Evolutionary conservation across 257 asterid genomes (phyloP).

Genomic region (Penstemon newberryi): DNA sequence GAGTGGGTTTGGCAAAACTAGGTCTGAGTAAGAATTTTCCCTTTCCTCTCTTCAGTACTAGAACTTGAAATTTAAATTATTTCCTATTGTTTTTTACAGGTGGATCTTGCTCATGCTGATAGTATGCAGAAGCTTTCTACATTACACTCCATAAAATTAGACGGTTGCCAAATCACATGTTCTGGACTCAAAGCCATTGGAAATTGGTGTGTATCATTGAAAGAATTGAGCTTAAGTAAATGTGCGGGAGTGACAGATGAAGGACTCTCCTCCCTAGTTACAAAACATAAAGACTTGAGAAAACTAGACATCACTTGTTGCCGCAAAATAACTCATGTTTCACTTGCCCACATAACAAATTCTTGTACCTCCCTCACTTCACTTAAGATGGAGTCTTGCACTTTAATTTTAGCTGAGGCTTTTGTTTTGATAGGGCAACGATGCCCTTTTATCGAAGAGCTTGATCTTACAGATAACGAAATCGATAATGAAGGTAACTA

Average conservation of each 20-base stretch:
- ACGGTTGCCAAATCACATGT: slow-evolving; percentile 81
- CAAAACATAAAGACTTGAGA: slow-evolving; percentile 60
- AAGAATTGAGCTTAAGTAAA: slow-evolving; percentile 77
- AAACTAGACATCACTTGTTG: slow-evolving; percentile 90
- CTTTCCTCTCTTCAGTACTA: not conserved
- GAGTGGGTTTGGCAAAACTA: too few species aligned
- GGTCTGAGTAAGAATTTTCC: not conserved
- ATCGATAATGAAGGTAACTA: slow-evolving; percentile 76
- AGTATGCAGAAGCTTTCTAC: slow-evolving; percentile 69
- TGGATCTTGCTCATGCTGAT: slow-evolving; percentile 72
- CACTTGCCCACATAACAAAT: slow-evolving; percentile 64
- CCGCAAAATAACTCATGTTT: slow-evolving; percentile 63
- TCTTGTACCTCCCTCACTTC: slow-evolving; percentile 70
- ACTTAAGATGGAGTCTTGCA: slow-evolving; percentile 87
- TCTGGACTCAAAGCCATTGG: slow-evolving; percentile 82
- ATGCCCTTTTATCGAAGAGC: slow-evolving; percentile 77
- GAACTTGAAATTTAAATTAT: slow-evolving; percentile 11
- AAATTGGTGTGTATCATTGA: slow-evolving; percentile 62
- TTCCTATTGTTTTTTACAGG: slow-evolving; percentile 44
- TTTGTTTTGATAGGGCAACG: slow-evolving; percentile 74
- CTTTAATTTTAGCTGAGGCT: slow-evolving; percentile 53
- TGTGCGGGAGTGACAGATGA: slow-evolving; percentile 85
- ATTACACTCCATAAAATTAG: slow-evolving; percentile 70
- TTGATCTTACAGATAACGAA: slow-evolving; percentile 83
- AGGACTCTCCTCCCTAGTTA: slow-evolving; percentile 71